Base-by-base conservation (phyloP, 2,329 filamentous ascomycete species). In the Cladorrhinum sp. region DNA sequence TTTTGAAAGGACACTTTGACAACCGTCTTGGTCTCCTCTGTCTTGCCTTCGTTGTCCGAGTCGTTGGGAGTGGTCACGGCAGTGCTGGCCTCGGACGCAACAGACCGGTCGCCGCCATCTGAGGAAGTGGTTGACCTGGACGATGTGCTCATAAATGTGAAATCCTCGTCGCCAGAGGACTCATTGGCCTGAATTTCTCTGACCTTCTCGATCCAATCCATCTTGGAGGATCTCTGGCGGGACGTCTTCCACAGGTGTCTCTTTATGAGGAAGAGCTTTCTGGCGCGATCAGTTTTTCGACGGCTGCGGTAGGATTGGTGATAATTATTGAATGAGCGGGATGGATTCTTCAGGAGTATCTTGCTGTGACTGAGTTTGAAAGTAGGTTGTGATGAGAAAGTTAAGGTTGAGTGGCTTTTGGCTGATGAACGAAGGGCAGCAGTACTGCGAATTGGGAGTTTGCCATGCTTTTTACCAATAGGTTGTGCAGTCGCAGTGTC, bases 111-210 rank as follows among this genome's bases (percentile, higher is more conserved):
- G 24, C 42, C 50, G 24, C 30, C 33, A 12, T 57, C 51, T 7
- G 58, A 50, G 7, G 49, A 23, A 12, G 42, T 60, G 54, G 36
- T 51, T 56, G 56, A 50, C 20, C 39, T 52, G n/a, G 21, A 20
- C 2, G 52, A 28, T 26, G 21, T 52, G 53, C 59, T 49, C 3
- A 51, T 14, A 33, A 50, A 28, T 23, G 57, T 46, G 20, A 52
- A 56, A 2, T 63, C 61, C 46, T 65, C 61, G 39, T 63, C 61
- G 9, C 57, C 62, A 21, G 59, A 62, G 4, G 53, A 12, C 39
- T 64, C 62, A 36, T 62, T 59, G 23, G 57, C 54, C 55, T 64
- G 61, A 28, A 59, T 36, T n/a, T 26, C 28, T 3, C 61, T 61
- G 14, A 65, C 36, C 6, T 57, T 26, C 6, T 59, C 33, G 54